These are phyloP conservation scores for Wallemia mellicola DNA, from an alignment of 1,284 basidiomycete species.

Conservation along the genomic window DNA sequence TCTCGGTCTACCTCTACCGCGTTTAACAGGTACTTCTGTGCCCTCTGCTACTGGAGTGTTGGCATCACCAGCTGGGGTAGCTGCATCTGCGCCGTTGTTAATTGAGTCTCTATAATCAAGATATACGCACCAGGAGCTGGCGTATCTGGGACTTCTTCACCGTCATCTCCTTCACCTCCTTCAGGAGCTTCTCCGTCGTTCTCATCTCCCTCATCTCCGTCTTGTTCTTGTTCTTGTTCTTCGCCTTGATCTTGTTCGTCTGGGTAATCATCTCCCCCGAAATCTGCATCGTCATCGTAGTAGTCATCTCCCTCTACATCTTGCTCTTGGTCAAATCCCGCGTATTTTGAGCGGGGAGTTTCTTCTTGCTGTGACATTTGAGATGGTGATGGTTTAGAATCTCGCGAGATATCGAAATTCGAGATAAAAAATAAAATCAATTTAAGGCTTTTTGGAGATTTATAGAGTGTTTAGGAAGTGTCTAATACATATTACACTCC, in stretches of 20 bases:
- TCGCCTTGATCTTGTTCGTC: conserved; percentile 5
- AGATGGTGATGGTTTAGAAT: neutral
- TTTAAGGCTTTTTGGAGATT: too few relatives aligned
- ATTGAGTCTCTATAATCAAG: neutral
- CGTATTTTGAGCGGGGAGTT: neutral
- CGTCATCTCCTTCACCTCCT: conserved; percentile 6
- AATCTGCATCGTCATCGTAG: conserved; percentile 1
- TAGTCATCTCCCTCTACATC: conserved; percentile 2
- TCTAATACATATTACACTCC: too few relatives aligned
- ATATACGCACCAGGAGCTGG: neutral
- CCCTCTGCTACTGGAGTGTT: conserved; percentile 1
- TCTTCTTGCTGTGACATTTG: neutral
- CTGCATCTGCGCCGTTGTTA: conserved; percentile 3
- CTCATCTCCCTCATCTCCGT: conserved; percentile 10
- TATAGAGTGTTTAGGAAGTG: too few relatives aligned
- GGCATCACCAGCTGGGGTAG: conserved; percentile 2
- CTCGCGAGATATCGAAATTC: too few relatives aligned
- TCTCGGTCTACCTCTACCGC: neutral
- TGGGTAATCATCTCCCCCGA: conserved; percentile 1
- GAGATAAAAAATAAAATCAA: too few relatives aligned
- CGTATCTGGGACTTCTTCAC: conserved; percentile 4
- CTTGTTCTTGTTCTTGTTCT: conserved; percentile 4
- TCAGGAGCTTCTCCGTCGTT: conserved; percentile 3
- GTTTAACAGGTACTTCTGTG: conserved; percentile 2
- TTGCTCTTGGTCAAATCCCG: conserved; percentile 1